Evolutionary conservation across 371 early-diverging fungal species (phyloP).

Genomic region (Conidiobolus incongruus): DNA sequence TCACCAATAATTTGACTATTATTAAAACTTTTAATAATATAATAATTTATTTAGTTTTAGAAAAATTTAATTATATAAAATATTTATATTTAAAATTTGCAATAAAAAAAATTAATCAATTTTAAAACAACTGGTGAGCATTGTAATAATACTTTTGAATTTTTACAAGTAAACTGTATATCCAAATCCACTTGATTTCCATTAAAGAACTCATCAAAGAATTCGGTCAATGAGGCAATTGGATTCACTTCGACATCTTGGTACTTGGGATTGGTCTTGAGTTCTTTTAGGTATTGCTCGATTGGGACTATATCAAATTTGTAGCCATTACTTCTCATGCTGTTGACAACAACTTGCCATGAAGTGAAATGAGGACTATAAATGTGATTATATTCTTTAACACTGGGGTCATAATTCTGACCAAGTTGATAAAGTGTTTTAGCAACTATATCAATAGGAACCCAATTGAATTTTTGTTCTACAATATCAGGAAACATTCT

Average conservation of each 20-base stretch:
- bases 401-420: too few relatives aligned
- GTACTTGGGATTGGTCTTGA: background rate
- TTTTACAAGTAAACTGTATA: too few relatives aligned
- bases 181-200: too few relatives aligned
- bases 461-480: background rate
- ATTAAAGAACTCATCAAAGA: background rate
- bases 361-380: background rate
- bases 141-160: too few relatives aligned
- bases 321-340: background rate
- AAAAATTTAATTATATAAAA: too few relatives aligned
- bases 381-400: background rate
- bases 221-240: conserved; percentile 1
- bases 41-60: too few relatives aligned
- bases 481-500: background rate
- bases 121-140: too few relatives aligned
- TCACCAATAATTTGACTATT: too few relatives aligned
- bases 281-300: background rate
- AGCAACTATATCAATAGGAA: conserved; percentile 1
- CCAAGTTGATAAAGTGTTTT: background rate
- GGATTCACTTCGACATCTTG: conserved; percentile 3
- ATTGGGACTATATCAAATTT: background rate
- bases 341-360: background rate
- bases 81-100: too few relatives aligned
- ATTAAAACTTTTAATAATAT: too few relatives aligned
- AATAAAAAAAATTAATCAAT: too few relatives aligned